These are phyloP conservation scores for Carnegiea gigantea DNA, from an alignment of 179 eudicot genomes.

Conservation along the genomic window DNA sequence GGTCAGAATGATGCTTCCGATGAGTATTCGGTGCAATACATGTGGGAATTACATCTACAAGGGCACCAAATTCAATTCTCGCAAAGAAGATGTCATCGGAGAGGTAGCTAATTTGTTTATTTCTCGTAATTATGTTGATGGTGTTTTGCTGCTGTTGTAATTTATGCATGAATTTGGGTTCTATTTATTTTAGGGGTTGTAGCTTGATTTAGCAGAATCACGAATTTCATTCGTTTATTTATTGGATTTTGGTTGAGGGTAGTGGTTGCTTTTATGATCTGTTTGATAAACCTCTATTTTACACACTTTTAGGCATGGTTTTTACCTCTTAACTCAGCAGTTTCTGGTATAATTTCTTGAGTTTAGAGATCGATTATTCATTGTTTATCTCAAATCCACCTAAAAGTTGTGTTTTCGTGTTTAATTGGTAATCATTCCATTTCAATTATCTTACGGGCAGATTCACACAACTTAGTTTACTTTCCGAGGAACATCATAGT, in stretches of 20 bases:
- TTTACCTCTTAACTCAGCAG: no score
- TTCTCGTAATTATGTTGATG: neutral
- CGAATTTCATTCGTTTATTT: neutral
- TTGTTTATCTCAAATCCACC: no score
- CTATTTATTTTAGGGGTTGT: neutral
- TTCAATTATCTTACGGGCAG: no score
- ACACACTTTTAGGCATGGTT: no score
- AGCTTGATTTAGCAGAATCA: neutral
- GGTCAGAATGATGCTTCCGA: slow-evolving; percentile 94
- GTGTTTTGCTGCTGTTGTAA: neutral
- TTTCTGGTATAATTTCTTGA: no score
- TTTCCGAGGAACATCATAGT: no score
- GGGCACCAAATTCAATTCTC: slow-evolving; percentile 90
- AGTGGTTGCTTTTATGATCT: neutral
- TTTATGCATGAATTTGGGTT: neutral
- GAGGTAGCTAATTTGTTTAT: slow-evolving; percentile 42
- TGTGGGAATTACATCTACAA: slow-evolving; percentile 92
- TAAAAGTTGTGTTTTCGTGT: no score
- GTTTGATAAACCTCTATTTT: no score
- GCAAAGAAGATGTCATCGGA: slow-evolving; percentile 83
- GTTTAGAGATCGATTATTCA: no score
- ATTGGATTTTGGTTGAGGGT: neutral
- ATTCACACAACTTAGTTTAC: no score
- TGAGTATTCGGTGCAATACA: slow-evolving; percentile 84
- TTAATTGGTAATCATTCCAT: no score